Evolutionary conservation across 192 early-diverging fungal species (phyloP), one percentile per base, ranked within the genome.

Genomic region (Gonapodya prolifera): DNA sequence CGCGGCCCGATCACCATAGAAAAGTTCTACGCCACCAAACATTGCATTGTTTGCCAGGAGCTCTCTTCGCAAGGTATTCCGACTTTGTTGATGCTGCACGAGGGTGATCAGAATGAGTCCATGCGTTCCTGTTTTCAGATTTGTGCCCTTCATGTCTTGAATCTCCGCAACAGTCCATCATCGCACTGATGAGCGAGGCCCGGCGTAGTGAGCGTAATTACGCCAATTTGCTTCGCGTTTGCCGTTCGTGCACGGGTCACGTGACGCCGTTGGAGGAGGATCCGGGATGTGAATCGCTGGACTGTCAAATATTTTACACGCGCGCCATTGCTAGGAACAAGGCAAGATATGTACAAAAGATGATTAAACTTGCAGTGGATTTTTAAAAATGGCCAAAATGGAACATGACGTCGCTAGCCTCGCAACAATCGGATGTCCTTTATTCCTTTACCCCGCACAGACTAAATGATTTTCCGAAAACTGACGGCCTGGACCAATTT

Each of bases 21-120:
- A 73, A 87, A 89, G 33, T 94, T 88, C 80, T 94, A 93, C 77
- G 81, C 82, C 69, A 85, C 90, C 30, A 82, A 83, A 30, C 84
- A 89, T 34, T 94, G 92, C 79, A 16, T 87, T 0, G 80, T 91
- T 2, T 94, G 92, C 79, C 69, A 82, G 33, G 83, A 86, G 70
- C 31, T 84, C 34, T 82, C 85, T 34, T 76, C 82, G n/a, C 69
- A 86, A 33, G 80, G 86, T 87, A 61, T 61, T 8, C 45, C 23
- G 8, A 61, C 23, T 23, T 16, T 16, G 45, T 61, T 8, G 45
- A 61, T 16, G 45, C 23, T 16, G 2, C 29, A 8, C 71, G 29
- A 30, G 29, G 8, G 29, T 32, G 8, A 2, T 2, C 32, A 30
- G 32, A 32, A 73, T 73, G 2, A 32, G 18, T 30, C 71, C 16